Conservation (phyloP, 257 asterid species). For the Jacaranda copaia region DNA sequence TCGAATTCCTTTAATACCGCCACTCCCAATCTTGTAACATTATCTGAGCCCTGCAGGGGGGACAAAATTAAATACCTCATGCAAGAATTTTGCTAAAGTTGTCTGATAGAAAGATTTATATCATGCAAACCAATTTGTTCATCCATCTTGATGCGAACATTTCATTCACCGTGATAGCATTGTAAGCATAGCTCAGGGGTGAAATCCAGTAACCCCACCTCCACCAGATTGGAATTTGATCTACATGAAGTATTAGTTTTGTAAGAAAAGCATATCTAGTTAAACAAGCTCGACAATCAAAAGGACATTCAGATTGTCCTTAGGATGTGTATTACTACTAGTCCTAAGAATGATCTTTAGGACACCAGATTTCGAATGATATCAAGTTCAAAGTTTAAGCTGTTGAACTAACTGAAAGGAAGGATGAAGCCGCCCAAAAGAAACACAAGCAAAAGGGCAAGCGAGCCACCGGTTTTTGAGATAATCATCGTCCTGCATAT, state of each 20-base stretch:
- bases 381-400: not conserved
- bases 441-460: constrained; percentile 59
- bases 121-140: constrained; percentile 51
- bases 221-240: constrained; percentile 71
- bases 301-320: not conserved
- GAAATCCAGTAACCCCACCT: constrained; percentile 76
- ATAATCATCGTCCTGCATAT: constrained; percentile 69
- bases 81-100: not conserved
- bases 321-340: no score
- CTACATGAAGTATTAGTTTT: constrained; percentile 40
- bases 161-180: constrained; percentile 62
- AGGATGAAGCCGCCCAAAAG: constrained; percentile 79
- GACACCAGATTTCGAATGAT: not conserved
- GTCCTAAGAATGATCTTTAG: not conserved
- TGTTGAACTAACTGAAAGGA: constrained; percentile 57
- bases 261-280: constrained; percentile 10
- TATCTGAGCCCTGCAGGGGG: constrained; percentile 47
- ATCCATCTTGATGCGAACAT: constrained; percentile 72
- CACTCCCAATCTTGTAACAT: constrained; percentile 50
- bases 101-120: not conserved
- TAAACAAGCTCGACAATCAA: not conserved
- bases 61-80: not conserved
- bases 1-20: constrained; percentile 50
- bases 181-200: constrained; percentile 64
- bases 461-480: constrained; percentile 69